Percentiles rank a stretch among this genome's conserved stretches.
These are phyloP conservation scores for Aspergillus sp. DNA, from an alignment of 2,329 filamentous ascomycete genomes.

Conservation along the genomic window DNA sequence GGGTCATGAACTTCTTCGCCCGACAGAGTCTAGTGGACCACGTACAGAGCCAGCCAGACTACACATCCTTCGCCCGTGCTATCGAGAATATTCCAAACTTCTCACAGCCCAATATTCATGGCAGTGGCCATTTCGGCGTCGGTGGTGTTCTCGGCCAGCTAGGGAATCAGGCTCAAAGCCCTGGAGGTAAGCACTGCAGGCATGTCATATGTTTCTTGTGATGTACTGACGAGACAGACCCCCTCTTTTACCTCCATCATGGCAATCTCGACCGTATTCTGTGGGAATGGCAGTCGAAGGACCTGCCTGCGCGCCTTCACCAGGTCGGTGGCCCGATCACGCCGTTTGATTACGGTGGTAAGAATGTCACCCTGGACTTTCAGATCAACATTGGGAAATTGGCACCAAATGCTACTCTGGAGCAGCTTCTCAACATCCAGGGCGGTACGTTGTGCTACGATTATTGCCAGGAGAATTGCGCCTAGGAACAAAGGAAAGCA, in stretches of 20 bases:
- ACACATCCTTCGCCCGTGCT: constrained; percentile 15
- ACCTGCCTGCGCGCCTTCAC: constrained; percentile 27
- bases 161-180: constrained; percentile 14
- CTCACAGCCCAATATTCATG: constrained; percentile 16
- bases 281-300: constrained; percentile 33
- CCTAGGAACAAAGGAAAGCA: too few relatives aligned
- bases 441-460: constrained; percentile 11
- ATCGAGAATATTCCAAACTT: constrained; percentile 14
- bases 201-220: neutral
- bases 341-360: constrained; percentile 17
- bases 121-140: constrained; percentile 13
- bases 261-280: constrained; percentile 36
- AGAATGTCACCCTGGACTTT: constrained; percentile 18
- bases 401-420: constrained; percentile 11
- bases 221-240: constrained; percentile 19
- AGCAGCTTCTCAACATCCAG: constrained; percentile 10
- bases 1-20: constrained; percentile 18
- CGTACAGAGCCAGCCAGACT: constrained; percentile 15
- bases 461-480: neutral
- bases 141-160: constrained; percentile 17
- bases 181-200: constrained; percentile 11
- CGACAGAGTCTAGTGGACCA: constrained; percentile 15
- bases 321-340: constrained; percentile 37
- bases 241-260: constrained; percentile 40
- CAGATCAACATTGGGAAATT: constrained; percentile 15